Percentiles rank a stretch among this genome's conserved stretches.
Evolutionary conservation across 805 yeast genomes (phyloP).

Genomic region (Yamadazyma endophytica): DNA sequence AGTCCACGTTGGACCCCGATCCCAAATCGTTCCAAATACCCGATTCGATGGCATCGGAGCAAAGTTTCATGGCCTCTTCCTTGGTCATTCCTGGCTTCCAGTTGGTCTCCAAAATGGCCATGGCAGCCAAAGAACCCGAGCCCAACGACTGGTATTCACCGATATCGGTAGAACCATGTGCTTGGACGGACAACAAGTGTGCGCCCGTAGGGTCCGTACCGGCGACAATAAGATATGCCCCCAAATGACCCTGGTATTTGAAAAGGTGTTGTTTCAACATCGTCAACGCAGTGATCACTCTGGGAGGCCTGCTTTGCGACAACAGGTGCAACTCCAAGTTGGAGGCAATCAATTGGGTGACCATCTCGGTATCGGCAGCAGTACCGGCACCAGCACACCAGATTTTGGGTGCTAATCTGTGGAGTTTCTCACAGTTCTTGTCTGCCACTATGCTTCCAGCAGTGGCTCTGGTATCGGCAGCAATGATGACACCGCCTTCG

Average conservation of each 20-base stretch:
- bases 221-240: constrained; percentile 97
- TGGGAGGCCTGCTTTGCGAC: constrained; percentile 79
- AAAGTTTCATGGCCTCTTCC: constrained; percentile 88
- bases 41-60: constrained; percentile 90
- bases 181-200: constrained; percentile 87
- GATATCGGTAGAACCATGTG: constrained; percentile 96
- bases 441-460: constrained; percentile 96
- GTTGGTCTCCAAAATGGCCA: constrained; percentile 90
- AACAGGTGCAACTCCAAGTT: constrained; percentile 87
- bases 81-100: constrained; percentile 76
- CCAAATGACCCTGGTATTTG: constrained; percentile 95
- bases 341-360: constrained; percentile 87
- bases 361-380: constrained; percentile 99
- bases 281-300: constrained; percentile 91
- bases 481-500: constrained; percentile 92
- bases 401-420: constrained; percentile 81
- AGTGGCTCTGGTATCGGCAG: constrained; percentile 98
- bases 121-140: constrained; percentile 96
- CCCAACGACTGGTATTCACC: constrained; percentile 92
- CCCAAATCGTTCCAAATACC: constrained; percentile 99
- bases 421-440: constrained; percentile 94
- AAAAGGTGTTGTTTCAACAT: constrained; percentile 92
- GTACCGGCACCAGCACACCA: constrained; percentile 99
- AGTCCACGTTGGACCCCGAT: constrained; percentile 96
- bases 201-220: constrained; percentile 97